phyloP scores from a whole-genome alignment of 352 stramenopile species.

The Globisporangium parvum region DNA sequence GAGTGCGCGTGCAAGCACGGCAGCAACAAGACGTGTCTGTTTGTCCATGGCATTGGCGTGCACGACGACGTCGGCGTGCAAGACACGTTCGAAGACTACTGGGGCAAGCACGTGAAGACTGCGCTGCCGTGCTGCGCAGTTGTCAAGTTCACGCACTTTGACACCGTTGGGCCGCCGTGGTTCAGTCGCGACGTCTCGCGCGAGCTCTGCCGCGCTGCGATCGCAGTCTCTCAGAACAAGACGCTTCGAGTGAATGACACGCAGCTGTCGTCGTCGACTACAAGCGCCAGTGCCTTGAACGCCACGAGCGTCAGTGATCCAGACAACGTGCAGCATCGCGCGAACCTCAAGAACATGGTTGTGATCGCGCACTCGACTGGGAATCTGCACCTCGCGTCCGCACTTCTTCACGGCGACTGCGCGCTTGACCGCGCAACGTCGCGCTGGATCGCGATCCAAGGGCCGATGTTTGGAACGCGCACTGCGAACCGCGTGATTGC shows the following conservation, averaged over 20 bases:
- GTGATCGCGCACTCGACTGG: constrained; percentile 38
- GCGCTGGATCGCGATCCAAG: constrained; percentile 21
- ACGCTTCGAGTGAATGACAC: neutral
- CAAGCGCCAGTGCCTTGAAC: too few relatives aligned
- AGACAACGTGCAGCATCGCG: neutral
- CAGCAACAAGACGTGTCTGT: constrained; percentile 28
- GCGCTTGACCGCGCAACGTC: constrained; percentile 8
- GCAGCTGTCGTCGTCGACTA: too few relatives aligned
- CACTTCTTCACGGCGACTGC: constrained; percentile 21
- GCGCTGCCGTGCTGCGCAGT: constrained; percentile 25
- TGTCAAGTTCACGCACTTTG: constrained; percentile 30
- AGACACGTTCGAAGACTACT: constrained; percentile 23
- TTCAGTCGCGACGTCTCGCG: constrained; percentile 17
- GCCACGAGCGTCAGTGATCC: neutral
- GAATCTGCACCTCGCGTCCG: constrained; percentile 25
- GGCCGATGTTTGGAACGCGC: constrained; percentile 18
- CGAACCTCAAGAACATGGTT: constrained; percentile 16
- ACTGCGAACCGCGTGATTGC: constrained; percentile 7
- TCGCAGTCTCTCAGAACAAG: constrained; percentile 12
- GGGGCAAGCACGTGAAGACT: constrained; percentile 17
- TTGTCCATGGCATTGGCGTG: constrained; percentile 39
- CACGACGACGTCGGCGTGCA: constrained; percentile 18
- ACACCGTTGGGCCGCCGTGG: constrained; percentile 25
- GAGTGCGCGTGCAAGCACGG: constrained; percentile 1
- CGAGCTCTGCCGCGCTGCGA: constrained; percentile 25